Conservation (phyloP, 139 green algal species). For the Pleodorina starrii region DNA sequence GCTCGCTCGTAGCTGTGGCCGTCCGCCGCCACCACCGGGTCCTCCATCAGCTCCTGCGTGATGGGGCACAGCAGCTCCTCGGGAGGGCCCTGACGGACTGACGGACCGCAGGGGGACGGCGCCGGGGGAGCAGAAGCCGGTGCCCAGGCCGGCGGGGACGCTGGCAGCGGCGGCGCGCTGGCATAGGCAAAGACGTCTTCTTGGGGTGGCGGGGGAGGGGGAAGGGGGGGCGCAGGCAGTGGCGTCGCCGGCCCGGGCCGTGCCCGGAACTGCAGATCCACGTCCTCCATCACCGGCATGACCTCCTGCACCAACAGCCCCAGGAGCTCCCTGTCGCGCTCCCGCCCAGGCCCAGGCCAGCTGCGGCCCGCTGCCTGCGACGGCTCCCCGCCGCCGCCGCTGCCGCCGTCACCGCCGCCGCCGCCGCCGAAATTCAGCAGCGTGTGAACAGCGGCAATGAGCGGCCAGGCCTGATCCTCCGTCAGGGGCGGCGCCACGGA, state of each 20-base stretch:
- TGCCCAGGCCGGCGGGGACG: neutral
- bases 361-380: too few relatives aligned
- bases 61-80: conserved; percentile 63
- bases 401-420: too few relatives aligned
- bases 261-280: neutral
- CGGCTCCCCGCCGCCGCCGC: too few relatives aligned
- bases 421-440: too few relatives aligned
- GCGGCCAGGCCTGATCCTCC: neutral
- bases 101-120: too few relatives aligned
- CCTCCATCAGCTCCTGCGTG: conserved; percentile 60
- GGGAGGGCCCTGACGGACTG: neutral
- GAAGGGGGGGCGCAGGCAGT: too few relatives aligned
- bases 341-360: too few relatives aligned
- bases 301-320: neutral
- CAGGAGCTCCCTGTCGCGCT: too few relatives aligned
- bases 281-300: neutral
- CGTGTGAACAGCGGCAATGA: too few relatives aligned
- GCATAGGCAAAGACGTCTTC: neutral
- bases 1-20: conserved; percentile 68
- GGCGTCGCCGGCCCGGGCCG: too few relatives aligned
- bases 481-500: conserved; percentile 4
- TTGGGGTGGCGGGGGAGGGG: too few relatives aligned
- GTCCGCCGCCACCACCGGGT: conserved; percentile 66
- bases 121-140: neutral
- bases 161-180: neutral